A percentile compares a stretch with the other conserved stretches of the same genome.
These are phyloP conservation scores for Hypoxylon trugodes DNA, from an alignment of 495 filamentous ascomycete genomes.

Conservation along the genomic window DNA sequence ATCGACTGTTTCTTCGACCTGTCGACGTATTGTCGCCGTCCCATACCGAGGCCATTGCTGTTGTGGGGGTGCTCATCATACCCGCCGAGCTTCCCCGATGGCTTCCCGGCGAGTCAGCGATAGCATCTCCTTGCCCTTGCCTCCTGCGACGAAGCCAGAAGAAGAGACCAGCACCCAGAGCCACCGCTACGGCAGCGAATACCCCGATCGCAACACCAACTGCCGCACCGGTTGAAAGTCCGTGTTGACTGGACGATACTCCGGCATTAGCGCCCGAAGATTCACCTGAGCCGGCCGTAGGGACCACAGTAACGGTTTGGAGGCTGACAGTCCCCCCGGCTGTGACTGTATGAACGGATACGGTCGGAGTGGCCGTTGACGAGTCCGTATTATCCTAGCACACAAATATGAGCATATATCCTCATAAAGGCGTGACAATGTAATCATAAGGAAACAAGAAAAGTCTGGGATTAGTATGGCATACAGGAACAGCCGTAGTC, in stretches of 20 bases:
- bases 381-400: conserved; percentile 7
- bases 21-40: conserved; percentile 49
- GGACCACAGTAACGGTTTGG: conserved; percentile 50
- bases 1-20: conserved; percentile 53
- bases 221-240: conserved; percentile 46
- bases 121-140: conserved; percentile 37
- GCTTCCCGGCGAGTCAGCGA: conserved; percentile 36
- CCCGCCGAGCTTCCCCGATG: conserved; percentile 52
- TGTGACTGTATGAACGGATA: conserved; percentile 52
- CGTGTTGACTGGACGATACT: conserved; percentile 22
- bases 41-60: conserved; percentile 44
- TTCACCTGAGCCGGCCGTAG: conserved; percentile 9
- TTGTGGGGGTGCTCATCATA: conserved; percentile 48
- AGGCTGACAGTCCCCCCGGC: conserved; percentile 49
- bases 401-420: conserved; percentile 15
- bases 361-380: conserved; percentile 23
- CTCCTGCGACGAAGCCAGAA: conserved; percentile 48
- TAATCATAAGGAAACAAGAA: conserved; percentile 20
- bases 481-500: conserved; percentile 47
- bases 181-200: conserved; percentile 41
- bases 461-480: conserved; percentile 33
- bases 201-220: conserved; percentile 57
- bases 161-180: conserved; percentile 38
- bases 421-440: background rate
- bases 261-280: conserved; percentile 27